Conservation (phyloP, 805 yeast species). For the Zygosaccharomyces gambellarensis region DNA sequence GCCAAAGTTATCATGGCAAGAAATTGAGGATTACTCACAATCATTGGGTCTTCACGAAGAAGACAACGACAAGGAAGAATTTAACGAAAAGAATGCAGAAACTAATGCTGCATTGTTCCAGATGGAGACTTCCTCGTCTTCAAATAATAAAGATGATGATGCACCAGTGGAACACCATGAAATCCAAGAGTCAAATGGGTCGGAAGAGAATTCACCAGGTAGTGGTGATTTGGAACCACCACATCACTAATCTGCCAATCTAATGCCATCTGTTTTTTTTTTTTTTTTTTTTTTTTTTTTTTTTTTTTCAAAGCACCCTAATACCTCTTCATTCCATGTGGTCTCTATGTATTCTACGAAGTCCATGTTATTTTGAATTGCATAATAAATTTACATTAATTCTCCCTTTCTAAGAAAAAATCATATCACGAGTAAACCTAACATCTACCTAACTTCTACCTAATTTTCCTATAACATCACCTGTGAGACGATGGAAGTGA, state of each 20-base stretch:
- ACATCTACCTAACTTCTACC: not conserved
- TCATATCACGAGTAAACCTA: too few relatives aligned
- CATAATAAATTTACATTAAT: not conserved
- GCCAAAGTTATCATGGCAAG: constrained; percentile 53
- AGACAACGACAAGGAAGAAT: constrained; percentile 34
- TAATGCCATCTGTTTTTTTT: not conserved
- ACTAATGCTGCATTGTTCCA: constrained; percentile 15
- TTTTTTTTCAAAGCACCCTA: not conserved
- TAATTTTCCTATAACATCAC: not conserved
- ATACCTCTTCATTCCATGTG: not conserved
- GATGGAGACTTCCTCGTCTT: constrained; percentile 8
- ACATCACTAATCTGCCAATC: not conserved
- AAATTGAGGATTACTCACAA: constrained; percentile 57
- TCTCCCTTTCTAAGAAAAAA: not conserved
- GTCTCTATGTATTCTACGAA: not conserved
- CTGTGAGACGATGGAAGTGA: not conserved
- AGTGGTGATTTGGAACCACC: not conserved
- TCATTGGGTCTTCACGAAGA: constrained; percentile 52
- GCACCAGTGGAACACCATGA: constrained; percentile 2
- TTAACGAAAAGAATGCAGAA: constrained; percentile 16
- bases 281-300: not conserved
- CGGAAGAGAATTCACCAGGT: not conserved
- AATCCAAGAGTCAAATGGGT: not conserved
- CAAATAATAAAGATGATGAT: constrained; percentile 7
- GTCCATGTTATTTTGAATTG: not conserved